phyloP scores from a whole-genome alignment of 2,329 filamentous ascomycete genomes.

The Paecilomyces formosus region DNA sequence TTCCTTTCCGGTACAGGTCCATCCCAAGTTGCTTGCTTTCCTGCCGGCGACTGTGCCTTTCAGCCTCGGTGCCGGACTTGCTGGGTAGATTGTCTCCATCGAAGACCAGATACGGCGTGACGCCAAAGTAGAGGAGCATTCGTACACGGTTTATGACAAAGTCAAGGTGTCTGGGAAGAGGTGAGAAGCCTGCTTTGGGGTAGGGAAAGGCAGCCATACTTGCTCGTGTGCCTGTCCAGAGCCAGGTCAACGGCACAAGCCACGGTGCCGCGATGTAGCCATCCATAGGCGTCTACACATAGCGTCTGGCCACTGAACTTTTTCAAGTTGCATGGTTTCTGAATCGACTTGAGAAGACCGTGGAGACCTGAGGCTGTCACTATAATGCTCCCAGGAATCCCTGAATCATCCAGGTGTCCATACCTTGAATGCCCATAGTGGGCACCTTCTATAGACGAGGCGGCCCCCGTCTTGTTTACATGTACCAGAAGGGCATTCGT shows the following conservation, averaged over 20 bases:
- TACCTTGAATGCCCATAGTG: slow-evolving; percentile 41
- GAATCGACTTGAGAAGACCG: slow-evolving; percentile 90
- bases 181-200: slow-evolving; percentile 12
- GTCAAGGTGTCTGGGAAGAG: slow-evolving; percentile 64
- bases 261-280: slow-evolving; percentile 90
- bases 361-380: slow-evolving; percentile 58
- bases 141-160: slow-evolving; percentile 83
- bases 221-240: slow-evolving; percentile 76
- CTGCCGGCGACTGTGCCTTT: slow-evolving; percentile 66
- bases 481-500: slow-evolving; percentile 12
- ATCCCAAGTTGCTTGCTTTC: slow-evolving; percentile 69
- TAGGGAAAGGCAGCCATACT: slow-evolving; percentile 47
- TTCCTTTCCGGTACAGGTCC: slow-evolving; percentile 74
- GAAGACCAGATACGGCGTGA: slow-evolving; percentile 92
- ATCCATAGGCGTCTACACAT: slow-evolving; percentile 95
- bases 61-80: slow-evolving; percentile 79
- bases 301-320: slow-evolving; percentile 82
- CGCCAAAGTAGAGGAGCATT: slow-evolving; percentile 89
- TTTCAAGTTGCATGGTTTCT: slow-evolving; percentile 78
- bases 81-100: slow-evolving; percentile 93
- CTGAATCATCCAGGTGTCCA: slow-evolving; percentile 1
- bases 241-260: slow-evolving; percentile 87
- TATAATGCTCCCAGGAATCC: slow-evolving; percentile 7
- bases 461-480: slow-evolving; percentile 22
- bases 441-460: slow-evolving; percentile 18